Evolutionary conservation across 495 filamentous ascomycete species (phyloP).

Genomic region (Penicillium alfredii): DNA sequence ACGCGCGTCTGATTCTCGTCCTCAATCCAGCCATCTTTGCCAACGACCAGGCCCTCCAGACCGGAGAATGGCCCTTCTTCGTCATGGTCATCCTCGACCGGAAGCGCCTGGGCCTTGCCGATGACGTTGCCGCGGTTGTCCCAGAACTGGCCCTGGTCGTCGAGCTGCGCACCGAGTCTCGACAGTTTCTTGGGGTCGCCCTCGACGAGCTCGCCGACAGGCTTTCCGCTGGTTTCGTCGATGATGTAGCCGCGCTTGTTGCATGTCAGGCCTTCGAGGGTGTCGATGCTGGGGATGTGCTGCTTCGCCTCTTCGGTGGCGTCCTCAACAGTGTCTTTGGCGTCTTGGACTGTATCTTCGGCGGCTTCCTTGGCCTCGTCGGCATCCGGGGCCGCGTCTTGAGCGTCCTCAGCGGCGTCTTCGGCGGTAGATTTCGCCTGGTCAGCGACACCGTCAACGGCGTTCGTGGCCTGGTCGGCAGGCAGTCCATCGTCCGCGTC

Average conservation of each 20-base stretch:
- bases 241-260: constrained; percentile 60
- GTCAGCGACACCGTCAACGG: constrained; percentile 1
- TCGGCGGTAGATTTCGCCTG: no score
- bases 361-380: constrained; percentile 13
- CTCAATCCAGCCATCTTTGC: constrained; percentile 52
- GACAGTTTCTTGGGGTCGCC: constrained; percentile 56
- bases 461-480: constrained; percentile 1
- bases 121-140: constrained; percentile 55
- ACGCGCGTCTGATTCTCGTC: constrained; percentile 56
- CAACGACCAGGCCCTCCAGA: constrained; percentile 56
- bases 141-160: constrained; percentile 59
- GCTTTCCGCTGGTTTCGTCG: constrained; percentile 41
- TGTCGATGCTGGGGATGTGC: constrained; percentile 48
- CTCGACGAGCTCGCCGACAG: constrained; percentile 54
- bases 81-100: constrained; percentile 49
- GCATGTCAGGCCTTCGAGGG: constrained; percentile 54
- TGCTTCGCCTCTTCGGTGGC: constrained; percentile 28
- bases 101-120: constrained; percentile 51
- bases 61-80: constrained; percentile 59
- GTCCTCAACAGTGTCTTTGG: constrained; percentile 26
- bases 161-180: constrained; percentile 46
- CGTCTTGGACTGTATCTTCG: constrained; percentile 26
- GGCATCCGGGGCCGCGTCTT: constrained; percentile 1
- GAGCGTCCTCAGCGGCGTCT: constrained; percentile 25
- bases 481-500: constrained; percentile 10